Evolutionary conservation across 2,329 filamentous ascomycete genomes (phyloP).

Genomic region (Venturia pyrina): DNA sequence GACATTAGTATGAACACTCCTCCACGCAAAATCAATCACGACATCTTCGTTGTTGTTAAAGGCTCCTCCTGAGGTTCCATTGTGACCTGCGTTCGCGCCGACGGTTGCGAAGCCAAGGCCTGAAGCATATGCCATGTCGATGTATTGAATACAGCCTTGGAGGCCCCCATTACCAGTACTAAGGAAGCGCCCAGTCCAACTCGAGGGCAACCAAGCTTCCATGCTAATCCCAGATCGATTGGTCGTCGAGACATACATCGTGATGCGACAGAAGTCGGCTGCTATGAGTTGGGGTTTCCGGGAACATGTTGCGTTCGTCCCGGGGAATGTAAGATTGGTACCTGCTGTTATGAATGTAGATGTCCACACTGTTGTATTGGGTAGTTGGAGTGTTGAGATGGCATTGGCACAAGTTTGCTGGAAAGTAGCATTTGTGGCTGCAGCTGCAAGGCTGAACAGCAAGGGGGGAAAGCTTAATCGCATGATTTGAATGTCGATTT

Average conservation of each 20-base stretch:
- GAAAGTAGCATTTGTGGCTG: background rate
- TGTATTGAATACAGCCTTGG: slow-evolving; percentile 28
- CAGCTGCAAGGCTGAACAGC: background rate
- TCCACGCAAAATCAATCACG: slow-evolving; percentile 19
- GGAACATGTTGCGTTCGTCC: slow-evolving; percentile 27
- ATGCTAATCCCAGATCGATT: slow-evolving; percentile 31
- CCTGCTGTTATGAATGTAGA: background rate
- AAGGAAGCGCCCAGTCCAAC: slow-evolving; percentile 31
- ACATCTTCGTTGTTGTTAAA: slow-evolving; percentile 38
- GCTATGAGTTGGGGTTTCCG: slow-evolving; percentile 21
- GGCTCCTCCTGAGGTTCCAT: slow-evolving; percentile 33
- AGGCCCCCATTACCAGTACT: slow-evolving; percentile 33
- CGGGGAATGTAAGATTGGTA: slow-evolving; percentile 1
- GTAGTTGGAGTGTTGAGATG: background rate
- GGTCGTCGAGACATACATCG: slow-evolving; percentile 30
- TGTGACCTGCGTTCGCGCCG: slow-evolving; percentile 32
- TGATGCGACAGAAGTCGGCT: slow-evolving; percentile 31
- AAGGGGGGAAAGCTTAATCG: background rate
- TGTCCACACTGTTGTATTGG: background rate
- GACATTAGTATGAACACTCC: slow-evolving; percentile 27
- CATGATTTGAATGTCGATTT: background rate
- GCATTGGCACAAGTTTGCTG: background rate
- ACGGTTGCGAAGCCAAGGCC: slow-evolving; percentile 30
- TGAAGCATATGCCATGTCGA: slow-evolving; percentile 28
- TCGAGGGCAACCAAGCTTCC: slow-evolving; percentile 35